phyloP scores from a whole-genome alignment of 2,329 filamentous ascomycete species.

The Trichoderma harzianum region DNA sequence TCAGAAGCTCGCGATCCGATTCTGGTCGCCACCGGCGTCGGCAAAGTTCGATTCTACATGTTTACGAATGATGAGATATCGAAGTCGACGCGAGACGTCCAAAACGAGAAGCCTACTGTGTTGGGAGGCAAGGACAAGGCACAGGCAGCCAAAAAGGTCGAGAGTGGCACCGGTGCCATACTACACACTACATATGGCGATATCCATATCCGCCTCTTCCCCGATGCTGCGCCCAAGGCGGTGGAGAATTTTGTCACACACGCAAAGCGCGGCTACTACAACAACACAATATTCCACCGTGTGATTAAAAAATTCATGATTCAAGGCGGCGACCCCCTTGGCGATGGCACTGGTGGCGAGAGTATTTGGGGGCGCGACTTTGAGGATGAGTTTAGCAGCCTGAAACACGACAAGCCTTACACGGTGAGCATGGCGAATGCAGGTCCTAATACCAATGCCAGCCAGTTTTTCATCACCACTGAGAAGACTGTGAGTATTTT shows the following conservation, averaged over 20 bases:
- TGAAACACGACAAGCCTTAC: slow-evolving; percentile 94
- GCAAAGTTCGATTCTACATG: slow-evolving; percentile 94
- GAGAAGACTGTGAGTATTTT: slow-evolving; percentile 73
- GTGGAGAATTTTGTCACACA: slow-evolving; percentile 98
- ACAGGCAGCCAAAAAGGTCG: slow-evolving; percentile 53
- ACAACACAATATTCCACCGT: slow-evolving; percentile 94
- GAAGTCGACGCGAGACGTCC: slow-evolving; percentile 82
- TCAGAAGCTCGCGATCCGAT: slow-evolving; percentile 89
- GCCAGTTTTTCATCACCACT: slow-evolving; percentile 97
- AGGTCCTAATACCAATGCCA: slow-evolving; percentile 90
- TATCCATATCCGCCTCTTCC: slow-evolving; percentile 89
- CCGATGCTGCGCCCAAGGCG: slow-evolving; percentile 85
- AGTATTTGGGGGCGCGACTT: slow-evolving; percentile 95
- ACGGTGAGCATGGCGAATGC: slow-evolving; percentile 98
- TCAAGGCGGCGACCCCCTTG: slow-evolving; percentile 90
- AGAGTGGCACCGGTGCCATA: slow-evolving; percentile 75
- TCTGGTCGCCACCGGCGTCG: slow-evolving; percentile 75
- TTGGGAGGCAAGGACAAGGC: slow-evolving; percentile 54
- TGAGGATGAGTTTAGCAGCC: slow-evolving; percentile 85
- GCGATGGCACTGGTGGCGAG: slow-evolving; percentile 82
- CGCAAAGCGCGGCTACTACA: slow-evolving; percentile 87
- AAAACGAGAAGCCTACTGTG: slow-evolving; percentile 85
- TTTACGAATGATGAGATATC: slow-evolving; percentile 89
- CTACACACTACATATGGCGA: slow-evolving; percentile 93
- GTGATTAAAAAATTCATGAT: slow-evolving; percentile 99